Percentiles rank a stretch among this genome's conserved stretches.
phyloP scores from a whole-genome alignment of 2,329 filamentous ascomycete species.

The Akanthomyces lecanii region DNA sequence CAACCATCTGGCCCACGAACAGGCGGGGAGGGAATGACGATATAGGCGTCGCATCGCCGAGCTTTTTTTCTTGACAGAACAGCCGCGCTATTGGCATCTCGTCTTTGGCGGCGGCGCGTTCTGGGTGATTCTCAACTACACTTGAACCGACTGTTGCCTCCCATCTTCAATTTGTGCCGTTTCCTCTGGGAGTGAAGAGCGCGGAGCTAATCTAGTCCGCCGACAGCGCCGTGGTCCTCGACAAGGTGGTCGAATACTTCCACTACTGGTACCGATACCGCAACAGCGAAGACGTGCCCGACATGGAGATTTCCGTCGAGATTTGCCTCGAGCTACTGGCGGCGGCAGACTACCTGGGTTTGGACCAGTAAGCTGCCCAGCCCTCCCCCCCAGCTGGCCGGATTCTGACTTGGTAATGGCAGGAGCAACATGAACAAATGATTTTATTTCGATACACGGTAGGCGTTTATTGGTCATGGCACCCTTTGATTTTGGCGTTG shows the following conservation, averaged over 20 bases:
- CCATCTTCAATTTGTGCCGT: slow-evolving; percentile 21
- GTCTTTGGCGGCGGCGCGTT: slow-evolving; percentile 29
- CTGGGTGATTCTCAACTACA: slow-evolving; percentile 55
- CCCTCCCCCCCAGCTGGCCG: slow-evolving; percentile 19
- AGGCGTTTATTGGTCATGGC: neutral
- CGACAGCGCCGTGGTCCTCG: slow-evolving; percentile 64
- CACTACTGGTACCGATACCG: slow-evolving; percentile 75
- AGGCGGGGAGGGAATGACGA: slow-evolving; percentile 32
- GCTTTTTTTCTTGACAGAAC: slow-evolving; percentile 41
- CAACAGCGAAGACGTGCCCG: slow-evolving; percentile 66
- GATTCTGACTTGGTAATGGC: slow-evolving; percentile 26
- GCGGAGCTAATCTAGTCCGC: slow-evolving; percentile 22
- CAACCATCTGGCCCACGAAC: slow-evolving; percentile 13
- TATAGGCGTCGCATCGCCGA: slow-evolving; percentile 35
- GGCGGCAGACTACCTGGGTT: slow-evolving; percentile 70
- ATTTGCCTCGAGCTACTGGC: slow-evolving; percentile 73
- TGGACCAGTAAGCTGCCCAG: slow-evolving; percentile 48
- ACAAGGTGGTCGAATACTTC: slow-evolving; percentile 79
- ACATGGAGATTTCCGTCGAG: slow-evolving; percentile 77
- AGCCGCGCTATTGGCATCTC: slow-evolving; percentile 22
- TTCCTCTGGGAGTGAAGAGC: slow-evolving; percentile 16
- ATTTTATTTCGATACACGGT: slow-evolving; percentile 16
- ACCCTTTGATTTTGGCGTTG: neutral
- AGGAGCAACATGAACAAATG: slow-evolving; percentile 38
- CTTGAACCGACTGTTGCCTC: slow-evolving; percentile 54